These are phyloP conservation scores for Gilbertella persicaria DNA, from an alignment of 371 early-diverging fungal species.

Conservation along the genomic window DNA sequence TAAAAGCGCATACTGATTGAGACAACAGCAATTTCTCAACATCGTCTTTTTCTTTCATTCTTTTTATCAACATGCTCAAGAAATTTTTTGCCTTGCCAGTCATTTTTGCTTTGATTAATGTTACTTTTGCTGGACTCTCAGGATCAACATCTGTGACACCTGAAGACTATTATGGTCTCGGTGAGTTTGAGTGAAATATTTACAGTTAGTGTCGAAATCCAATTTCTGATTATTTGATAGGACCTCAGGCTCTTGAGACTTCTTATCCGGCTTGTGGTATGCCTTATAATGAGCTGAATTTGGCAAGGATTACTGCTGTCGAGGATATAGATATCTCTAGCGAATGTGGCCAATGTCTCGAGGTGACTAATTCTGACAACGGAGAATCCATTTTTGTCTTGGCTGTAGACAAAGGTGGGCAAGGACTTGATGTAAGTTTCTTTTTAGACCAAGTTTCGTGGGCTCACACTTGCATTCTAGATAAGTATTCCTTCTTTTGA, in stretches of 20 bases:
- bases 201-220: neutral
- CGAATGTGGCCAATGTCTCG: constrained; percentile 55
- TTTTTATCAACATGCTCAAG: no score
- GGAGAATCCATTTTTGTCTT: constrained; percentile 47
- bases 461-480: constrained; percentile 4
- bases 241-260: constrained; percentile 17
- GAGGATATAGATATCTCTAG: constrained; percentile 37
- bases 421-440: constrained; percentile 48
- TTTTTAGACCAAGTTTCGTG: neutral
- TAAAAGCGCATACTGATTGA: no score
- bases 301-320: constrained; percentile 57
- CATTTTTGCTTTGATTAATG: neutral
- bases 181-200: constrained; percentile 11
- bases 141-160: constrained; percentile 27
- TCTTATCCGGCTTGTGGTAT: constrained; percentile 58
- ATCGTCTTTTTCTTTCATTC: no score
- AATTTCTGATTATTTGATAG: constrained; percentile 6
- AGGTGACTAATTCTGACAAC: constrained; percentile 41
- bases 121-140: constrained; percentile 3
- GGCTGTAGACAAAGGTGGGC: constrained; percentile 57
- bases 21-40: no score
- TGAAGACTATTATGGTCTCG: constrained; percentile 27
- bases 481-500: constrained; percentile 34
- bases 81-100: neutral
- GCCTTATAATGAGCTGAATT: constrained; percentile 51